These are phyloP conservation scores for Hevea brasiliensis DNA, from an alignment of 345 rosid species.

Conservation along the genomic window DNA sequence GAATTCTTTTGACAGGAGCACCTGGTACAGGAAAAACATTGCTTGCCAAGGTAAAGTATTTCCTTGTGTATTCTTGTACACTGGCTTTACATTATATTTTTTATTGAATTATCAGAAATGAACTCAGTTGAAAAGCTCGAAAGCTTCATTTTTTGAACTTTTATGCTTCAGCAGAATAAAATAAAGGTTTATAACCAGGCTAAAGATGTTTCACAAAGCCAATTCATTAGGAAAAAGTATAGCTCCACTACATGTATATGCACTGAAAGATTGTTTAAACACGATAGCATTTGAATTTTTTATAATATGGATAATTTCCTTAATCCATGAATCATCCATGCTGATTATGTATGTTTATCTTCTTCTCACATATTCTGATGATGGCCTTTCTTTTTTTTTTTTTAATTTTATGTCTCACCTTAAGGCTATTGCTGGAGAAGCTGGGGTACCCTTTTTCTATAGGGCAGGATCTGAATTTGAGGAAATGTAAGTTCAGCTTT, in stretches of 20 bases:
- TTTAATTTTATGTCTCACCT: constrained; percentile 21
- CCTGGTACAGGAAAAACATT: constrained; percentile 99
- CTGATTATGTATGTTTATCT: background rate
- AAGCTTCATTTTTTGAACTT: background rate
- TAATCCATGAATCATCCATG: background rate
- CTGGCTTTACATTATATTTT: background rate
- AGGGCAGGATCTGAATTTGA: constrained; percentile 99
- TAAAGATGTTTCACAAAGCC: background rate
- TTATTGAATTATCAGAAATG: background rate
- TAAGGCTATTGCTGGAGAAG: constrained; percentile 99
- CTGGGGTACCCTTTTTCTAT: constrained; percentile 98
- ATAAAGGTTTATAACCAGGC: background rate
- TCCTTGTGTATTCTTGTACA: background rate
- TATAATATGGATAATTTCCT: background rate
- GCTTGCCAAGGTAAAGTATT: constrained; percentile 76
- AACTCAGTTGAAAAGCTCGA: background rate
- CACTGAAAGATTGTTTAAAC: background rate
- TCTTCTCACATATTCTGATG: constrained; percentile 9
- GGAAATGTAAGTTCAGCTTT: constrained; percentile 76
- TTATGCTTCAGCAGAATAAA: background rate
- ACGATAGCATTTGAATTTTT: background rate
- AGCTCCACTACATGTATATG: background rate
- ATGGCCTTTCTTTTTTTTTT: constrained; percentile 3
- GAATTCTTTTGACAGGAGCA: constrained; percentile 97
- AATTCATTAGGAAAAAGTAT: background rate